Evolutionary conservation across 2,329 filamentous ascomycete species (phyloP), one percentile per base, ranked within the genome.

Genomic region (Zasmidium angulare): DNA sequence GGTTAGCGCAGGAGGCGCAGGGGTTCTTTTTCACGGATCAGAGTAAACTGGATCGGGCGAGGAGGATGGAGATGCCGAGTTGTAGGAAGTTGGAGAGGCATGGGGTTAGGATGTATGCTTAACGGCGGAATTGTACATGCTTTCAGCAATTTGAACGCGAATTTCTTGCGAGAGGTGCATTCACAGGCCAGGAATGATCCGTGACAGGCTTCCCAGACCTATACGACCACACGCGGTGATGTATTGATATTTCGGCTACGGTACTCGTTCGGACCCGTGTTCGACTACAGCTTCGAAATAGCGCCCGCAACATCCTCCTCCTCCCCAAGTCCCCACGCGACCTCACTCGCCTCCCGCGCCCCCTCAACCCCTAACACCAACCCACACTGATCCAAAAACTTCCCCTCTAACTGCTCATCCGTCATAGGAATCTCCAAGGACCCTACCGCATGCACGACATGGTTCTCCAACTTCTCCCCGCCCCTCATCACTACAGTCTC

Each of bases 1-100:
- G 86, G 64, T 79, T 92, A 75, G 80, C 87, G 63, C 86, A 96
- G 64, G 88, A 90, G 50, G 92, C 93, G 0, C 86, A 89, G 68
- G 93, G 93, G 2, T 96, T 92, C 89, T 91, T 96, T 71, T 92
- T 86, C 74, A 85, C 87, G 56, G 91, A 97, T 69, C 81, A 86
- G 54, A 87, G 88, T 63, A 92, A 91, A 79, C 85, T 96, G 85
- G 84, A 87, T 62, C 76, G 85, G 59, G 93, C 93, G 26, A 78
- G 82, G 60, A 77, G 77, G 21, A 81, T 88, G 81, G 78, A 83
- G 49, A 81, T 86, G 79, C 81, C 79, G 72, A 83, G 78, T 66
- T 89, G 87, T 73, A 77, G 77, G 68, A 80, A 79, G 63, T 71
- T 89, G 66, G 77, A 83, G 55, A 76, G 79, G 50, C 71, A 86